A percentile compares a stretch with the other conserved stretches of the same genome.
phyloP scores from a whole-genome alignment of 441 rosid species.

The Breynia disticha region DNA sequence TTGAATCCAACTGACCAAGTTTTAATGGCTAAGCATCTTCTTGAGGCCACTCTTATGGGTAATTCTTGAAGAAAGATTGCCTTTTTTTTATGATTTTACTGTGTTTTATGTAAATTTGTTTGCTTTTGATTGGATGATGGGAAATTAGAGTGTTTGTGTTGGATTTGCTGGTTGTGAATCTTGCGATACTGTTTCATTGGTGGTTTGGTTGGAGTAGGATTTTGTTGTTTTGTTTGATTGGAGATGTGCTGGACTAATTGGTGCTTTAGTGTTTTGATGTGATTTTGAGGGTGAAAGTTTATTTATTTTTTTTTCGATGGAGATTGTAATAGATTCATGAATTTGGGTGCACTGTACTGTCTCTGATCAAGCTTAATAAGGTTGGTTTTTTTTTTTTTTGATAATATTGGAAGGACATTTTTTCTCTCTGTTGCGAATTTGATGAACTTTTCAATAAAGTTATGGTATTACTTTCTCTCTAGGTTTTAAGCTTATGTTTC shows the following conservation, averaged over 20 bases:
- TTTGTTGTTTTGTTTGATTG: neutral
- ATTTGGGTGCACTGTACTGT: too few relatives aligned
- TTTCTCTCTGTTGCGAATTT: neutral
- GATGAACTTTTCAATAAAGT: neutral
- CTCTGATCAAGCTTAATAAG: too few relatives aligned
- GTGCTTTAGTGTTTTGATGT: too few relatives aligned
- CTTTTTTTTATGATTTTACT: conserved; percentile 6
- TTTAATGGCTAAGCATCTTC: conserved; percentile 60
- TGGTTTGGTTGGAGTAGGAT: neutral
- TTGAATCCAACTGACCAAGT: conserved; percentile 78
- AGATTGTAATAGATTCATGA: too few relatives aligned
- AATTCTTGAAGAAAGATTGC: conserved; percentile 2
- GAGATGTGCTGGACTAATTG: too few relatives aligned
- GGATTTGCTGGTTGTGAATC: neutral
- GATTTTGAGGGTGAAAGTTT: too few relatives aligned
- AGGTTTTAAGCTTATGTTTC: neutral
- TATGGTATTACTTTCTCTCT: neutral
- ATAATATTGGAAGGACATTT: neutral
- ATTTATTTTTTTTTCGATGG: too few relatives aligned
- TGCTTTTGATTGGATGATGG: conserved; percentile 3
- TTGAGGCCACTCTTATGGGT: conserved; percentile 94
- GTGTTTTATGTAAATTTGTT: conserved; percentile 8
- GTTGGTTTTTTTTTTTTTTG: neutral
- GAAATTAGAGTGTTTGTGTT: neutral
- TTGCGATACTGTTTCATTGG: neutral